A percentile compares a stretch with the other conserved stretches of the same genome.
Evolutionary conservation across 768 basidiomycete species (phyloP).

Genomic region (Phlegmacium glaucopus): DNA sequence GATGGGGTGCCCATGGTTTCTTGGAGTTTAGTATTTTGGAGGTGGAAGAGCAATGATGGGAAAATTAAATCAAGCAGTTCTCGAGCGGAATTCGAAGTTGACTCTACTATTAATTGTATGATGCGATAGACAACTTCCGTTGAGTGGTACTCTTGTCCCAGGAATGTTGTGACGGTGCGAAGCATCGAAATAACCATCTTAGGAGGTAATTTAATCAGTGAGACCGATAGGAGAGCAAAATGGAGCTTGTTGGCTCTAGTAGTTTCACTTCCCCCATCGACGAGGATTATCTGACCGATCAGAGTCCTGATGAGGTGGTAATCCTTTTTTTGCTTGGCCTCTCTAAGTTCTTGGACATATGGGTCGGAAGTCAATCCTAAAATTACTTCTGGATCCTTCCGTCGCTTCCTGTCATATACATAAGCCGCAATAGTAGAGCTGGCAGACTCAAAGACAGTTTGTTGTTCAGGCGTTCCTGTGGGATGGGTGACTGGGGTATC

Average conservation of each 20-base stretch:
- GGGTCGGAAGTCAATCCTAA: neutral
- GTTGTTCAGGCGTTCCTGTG: neutral
- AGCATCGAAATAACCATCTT: neutral
- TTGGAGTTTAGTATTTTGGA: conserved; percentile 20
- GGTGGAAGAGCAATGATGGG: conserved; percentile 3
- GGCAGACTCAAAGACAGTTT: neutral
- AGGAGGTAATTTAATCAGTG: neutral
- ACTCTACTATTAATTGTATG: neutral
- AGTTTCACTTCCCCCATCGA: neutral
- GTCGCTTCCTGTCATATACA: neutral
- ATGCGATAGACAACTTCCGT: neutral
- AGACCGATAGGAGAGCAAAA: neutral
- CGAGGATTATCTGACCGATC: neutral
- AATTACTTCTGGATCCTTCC: neutral
- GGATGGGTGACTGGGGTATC: neutral
- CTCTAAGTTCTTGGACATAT: neutral
- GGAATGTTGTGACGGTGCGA: neutral
- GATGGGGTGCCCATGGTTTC: conserved; percentile 30
- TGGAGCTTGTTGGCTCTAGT: neutral
- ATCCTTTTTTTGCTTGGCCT: neutral
- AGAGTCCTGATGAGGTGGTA: neutral
- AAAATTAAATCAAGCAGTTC: neutral
- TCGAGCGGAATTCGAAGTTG: neutral
- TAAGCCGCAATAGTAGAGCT: neutral
- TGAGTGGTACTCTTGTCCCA: neutral